Percentiles rank a stretch among this genome's conserved stretches.
phyloP scores from a whole-genome alignment of 441 rosid genomes.

The Corymbia citriodora region DNA sequence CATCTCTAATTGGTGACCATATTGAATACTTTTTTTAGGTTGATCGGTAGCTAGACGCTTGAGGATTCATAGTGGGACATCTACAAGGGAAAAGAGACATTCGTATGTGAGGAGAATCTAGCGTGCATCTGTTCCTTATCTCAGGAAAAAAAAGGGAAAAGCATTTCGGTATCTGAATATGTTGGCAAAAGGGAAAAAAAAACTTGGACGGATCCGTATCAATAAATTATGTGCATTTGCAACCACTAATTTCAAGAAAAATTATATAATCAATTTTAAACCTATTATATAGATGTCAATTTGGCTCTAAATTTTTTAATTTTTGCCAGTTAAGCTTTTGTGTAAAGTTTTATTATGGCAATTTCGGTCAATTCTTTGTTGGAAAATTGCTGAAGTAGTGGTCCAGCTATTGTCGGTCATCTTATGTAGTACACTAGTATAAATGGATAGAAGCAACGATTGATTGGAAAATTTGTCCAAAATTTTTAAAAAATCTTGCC shows the following conservation, averaged over 20 bases:
- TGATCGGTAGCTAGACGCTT: background rate
- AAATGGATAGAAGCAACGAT: background rate
- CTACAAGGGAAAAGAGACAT: background rate
- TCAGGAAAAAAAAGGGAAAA: background rate
- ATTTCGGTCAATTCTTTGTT: background rate
- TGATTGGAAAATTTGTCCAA: background rate
- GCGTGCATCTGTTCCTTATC: background rate
- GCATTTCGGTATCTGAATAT: background rate
- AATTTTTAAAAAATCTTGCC: background rate
- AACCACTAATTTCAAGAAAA: too few relatives aligned
- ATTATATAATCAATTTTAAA: background rate
- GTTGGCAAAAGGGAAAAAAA: background rate
- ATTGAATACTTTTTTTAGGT: background rate
- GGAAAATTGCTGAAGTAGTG: background rate
- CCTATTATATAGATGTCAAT: background rate
- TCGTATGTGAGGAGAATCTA: background rate
- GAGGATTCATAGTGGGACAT: background rate
- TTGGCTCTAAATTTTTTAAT: background rate
- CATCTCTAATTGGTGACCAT: background rate
- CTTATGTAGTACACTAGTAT: background rate
- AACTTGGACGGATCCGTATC: background rate
- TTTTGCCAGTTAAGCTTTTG: background rate
- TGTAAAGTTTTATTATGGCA: background rate
- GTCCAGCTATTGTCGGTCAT: rapidly evolving
- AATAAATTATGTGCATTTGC: background rate